Evolutionary conservation across 1,139 yeast genomes (phyloP).

Genomic region (Diutina sp.): DNA sequence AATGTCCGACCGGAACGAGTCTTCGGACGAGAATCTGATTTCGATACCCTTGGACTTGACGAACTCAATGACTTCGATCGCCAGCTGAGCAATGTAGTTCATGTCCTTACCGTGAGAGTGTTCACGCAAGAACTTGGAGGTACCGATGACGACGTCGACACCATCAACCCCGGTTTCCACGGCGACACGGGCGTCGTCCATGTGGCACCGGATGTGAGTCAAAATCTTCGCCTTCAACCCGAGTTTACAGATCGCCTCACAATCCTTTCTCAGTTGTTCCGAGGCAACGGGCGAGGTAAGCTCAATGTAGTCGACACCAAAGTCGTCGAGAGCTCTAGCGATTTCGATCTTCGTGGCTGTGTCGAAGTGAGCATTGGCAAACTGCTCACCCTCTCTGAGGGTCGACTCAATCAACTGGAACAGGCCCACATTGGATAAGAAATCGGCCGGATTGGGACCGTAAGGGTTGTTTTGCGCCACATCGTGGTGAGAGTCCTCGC

Average conservation of each 20-base stretch:
- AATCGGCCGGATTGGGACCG: conserved; percentile 93
- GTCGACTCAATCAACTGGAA: conserved; percentile 94
- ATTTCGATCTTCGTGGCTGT: conserved; percentile 96
- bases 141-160: conserved; percentile 96
- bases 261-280: conserved; percentile 84
- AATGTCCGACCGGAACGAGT: conserved; percentile 92
- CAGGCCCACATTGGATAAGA: conserved; percentile 74
- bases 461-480: conserved; percentile 48
- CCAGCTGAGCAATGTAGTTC: conserved; percentile 95
- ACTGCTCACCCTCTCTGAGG: conserved; percentile 96
- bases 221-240: conserved; percentile 92
- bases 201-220: conserved; percentile 90
- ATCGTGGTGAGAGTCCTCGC: conserved; percentile 23
- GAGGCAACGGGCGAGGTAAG: conserved; percentile 96
- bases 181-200: conserved; percentile 97
- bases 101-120: conserved; percentile 97
- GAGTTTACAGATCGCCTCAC: conserved; percentile 96
- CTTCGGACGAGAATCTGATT: conserved; percentile 94
- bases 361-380: conserved; percentile 91
- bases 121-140: conserved; percentile 89
- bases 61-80: conserved; percentile 92
- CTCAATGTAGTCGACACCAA: conserved; percentile 96
- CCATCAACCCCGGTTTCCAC: conserved; percentile 98
- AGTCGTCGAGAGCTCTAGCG: conserved; percentile 94
- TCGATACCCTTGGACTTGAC: conserved; percentile 96